Conservation (phyloP, 2,329 filamentous ascomycete genomes). For the Metarhizium album region DNA sequence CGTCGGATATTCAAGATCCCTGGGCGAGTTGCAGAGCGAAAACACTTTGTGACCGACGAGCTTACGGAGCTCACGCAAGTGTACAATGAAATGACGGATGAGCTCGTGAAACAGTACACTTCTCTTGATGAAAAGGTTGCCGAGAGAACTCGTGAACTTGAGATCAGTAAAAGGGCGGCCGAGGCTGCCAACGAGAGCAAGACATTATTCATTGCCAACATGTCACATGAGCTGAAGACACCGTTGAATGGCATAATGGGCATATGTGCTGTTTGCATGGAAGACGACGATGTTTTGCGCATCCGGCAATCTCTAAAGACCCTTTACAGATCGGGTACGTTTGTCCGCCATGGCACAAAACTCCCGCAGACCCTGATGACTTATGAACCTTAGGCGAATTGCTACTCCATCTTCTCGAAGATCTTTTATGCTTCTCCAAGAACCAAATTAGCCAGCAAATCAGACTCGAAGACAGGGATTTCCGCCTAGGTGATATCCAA, state of each 20-base stretch:
- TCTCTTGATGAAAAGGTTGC: constrained; percentile 75
- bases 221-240: constrained; percentile 79
- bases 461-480: constrained; percentile 73
- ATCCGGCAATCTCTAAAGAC: constrained; percentile 79
- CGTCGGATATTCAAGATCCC: constrained; percentile 70
- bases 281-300: constrained; percentile 67
- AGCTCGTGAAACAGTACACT: constrained; percentile 77
- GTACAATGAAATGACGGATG: constrained; percentile 91
- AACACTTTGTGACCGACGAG: constrained; percentile 72
- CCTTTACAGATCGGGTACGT: constrained; percentile 52
- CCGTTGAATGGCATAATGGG: constrained; percentile 92
- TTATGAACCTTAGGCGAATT: constrained; percentile 43
- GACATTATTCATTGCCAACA: constrained; percentile 94
- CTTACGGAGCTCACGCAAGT: constrained; percentile 71
- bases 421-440: constrained; percentile 86
- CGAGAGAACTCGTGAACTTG: constrained; percentile 72
- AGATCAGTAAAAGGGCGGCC: constrained; percentile 82
- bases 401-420: constrained; percentile 74
- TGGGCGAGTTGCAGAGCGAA: constrained; percentile 64
- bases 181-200: constrained; percentile 97
- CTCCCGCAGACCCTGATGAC: neutral
- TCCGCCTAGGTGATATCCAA: constrained; percentile 71
- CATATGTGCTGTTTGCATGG: constrained; percentile 89
- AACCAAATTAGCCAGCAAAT: constrained; percentile 86
- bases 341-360: neutral